Conservation (phyloP, 2,329 filamentous ascomycete genomes). For the Passalora sequoiae region DNA sequence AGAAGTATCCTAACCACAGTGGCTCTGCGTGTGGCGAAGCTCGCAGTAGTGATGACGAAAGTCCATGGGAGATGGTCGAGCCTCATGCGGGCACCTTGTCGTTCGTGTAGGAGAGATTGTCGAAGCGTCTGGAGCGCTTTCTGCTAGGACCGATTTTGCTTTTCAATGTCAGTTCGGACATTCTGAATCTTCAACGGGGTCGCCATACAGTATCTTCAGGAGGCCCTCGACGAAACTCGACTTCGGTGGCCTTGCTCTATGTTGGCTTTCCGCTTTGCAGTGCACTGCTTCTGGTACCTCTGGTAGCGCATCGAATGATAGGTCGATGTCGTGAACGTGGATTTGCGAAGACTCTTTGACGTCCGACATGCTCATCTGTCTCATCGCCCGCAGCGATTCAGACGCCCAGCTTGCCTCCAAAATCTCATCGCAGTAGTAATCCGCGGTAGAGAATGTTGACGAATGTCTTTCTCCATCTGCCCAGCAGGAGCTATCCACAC, state of each 20-base stretch:
- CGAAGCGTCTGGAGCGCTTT: neutral
- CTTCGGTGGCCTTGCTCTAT: neutral
- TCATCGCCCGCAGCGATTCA: neutral
- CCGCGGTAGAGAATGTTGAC: neutral
- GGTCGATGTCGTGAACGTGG: neutral
- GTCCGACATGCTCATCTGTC: neutral
- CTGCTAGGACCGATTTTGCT: neutral
- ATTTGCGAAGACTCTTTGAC: neutral
- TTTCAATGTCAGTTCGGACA: neutral
- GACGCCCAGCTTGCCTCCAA: neutral
- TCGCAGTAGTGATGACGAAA: neutral
- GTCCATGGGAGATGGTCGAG: neutral
- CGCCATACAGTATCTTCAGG: neutral
- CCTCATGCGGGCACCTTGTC: neutral
- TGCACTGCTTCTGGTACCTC: neutral
- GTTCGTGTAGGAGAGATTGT: neutral
- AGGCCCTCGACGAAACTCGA: neutral
- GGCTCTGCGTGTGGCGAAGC: neutral
- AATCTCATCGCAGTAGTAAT: neutral
- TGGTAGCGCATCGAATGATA: neutral
- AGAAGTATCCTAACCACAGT: conserved; percentile 16
- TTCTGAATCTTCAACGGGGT: neutral
- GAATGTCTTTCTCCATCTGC: neutral
- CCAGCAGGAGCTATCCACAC: conserved; percentile 1
- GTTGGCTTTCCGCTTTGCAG: neutral